A percentile compares a stretch with the other conserved stretches of the same genome.
Evolutionary conservation across 192 early-diverging fungal genomes (phyloP).

Genomic region (Backusella westeae): DNA sequence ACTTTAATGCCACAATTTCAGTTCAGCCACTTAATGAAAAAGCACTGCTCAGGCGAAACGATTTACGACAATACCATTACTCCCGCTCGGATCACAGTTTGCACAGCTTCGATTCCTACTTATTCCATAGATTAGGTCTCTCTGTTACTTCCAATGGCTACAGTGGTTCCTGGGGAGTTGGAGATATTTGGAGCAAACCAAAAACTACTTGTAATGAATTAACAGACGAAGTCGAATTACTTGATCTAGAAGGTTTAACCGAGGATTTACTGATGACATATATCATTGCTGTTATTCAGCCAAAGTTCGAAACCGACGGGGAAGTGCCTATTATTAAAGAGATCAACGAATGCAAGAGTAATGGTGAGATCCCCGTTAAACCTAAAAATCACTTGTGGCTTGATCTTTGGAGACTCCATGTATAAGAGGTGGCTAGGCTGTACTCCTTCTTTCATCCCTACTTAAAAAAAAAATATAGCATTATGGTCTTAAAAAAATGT

Average conservation of each 20-base stretch:
- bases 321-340: background rate
- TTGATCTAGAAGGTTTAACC: background rate
- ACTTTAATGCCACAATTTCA: background rate
- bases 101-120: too few species aligned
- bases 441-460: too few species aligned
- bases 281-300: background rate
- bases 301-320: background rate
- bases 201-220: background rate
- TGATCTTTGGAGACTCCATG: background rate
- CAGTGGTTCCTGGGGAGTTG: background rate
- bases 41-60: background rate
- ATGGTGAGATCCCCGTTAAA: background rate
- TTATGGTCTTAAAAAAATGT: too few species aligned
- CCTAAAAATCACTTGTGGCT: background rate
- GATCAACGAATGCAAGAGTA: background rate
- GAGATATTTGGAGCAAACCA: background rate
- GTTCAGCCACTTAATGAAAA: background rate
- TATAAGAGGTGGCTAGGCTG: too few species aligned
- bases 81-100: background rate
- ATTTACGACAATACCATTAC: background rate
- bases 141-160: background rate
- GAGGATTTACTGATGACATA: background rate
- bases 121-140: background rate
- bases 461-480: too few species aligned
- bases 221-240: background rate